Evolutionary conservation across 345 rosid genomes (phyloP).

Genomic region (Microthlaspi erraticum): DNA sequence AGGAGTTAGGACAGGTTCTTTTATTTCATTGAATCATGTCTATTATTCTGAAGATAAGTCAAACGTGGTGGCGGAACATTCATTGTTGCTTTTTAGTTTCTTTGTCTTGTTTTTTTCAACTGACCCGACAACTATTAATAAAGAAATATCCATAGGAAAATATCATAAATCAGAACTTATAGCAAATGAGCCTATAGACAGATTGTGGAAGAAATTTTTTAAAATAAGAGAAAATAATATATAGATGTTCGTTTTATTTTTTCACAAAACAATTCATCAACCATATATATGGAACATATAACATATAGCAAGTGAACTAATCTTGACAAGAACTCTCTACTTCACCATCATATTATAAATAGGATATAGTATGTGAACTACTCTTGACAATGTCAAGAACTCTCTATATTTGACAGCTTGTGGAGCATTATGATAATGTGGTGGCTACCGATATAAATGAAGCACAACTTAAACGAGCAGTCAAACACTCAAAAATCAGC

Average conservation of each 20-base stretch:
- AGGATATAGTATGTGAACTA: slow-evolving; percentile 1
- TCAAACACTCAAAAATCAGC: slow-evolving; percentile 36
- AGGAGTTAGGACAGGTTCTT: neutral
- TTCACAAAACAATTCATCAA: no score
- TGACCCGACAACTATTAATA: neutral
- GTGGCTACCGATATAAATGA: slow-evolving; percentile 43
- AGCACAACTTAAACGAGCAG: slow-evolving; percentile 39
- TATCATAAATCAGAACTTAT: neutral
- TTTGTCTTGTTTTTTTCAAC: neutral
- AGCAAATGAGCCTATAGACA: no score
- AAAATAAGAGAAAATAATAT: no score
- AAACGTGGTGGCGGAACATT: slow-evolving; percentile 3
- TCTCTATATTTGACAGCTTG: slow-evolving; percentile 23
- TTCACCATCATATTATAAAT: no score
- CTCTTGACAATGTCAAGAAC: neutral
- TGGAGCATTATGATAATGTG: slow-evolving; percentile 42
- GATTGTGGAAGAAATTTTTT: no score
- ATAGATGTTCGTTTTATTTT: no score
- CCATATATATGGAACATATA: no score
- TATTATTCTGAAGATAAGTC: slow-evolving; percentile 20
- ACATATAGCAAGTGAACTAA: no score
- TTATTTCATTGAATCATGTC: neutral
- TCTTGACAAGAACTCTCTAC: no score
- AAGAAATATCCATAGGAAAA: neutral
- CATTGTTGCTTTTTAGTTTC: neutral